Conservation (phyloP, 805 yeast genomes). For the Barnettozyma pratensis region DNA sequence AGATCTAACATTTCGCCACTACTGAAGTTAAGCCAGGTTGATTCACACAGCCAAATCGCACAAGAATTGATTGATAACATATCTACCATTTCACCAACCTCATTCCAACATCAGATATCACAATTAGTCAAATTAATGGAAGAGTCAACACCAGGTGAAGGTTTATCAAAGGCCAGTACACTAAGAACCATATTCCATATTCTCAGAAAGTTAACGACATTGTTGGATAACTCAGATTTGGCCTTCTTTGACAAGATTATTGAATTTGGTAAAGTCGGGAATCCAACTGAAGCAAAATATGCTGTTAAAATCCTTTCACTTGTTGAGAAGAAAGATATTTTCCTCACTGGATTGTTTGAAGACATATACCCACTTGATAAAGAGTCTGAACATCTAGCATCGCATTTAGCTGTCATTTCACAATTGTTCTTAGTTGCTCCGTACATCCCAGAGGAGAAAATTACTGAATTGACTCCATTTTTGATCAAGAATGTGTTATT, state of each 20-base stretch:
- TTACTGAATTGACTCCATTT: slow-evolving; percentile 53
- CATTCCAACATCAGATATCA: slow-evolving; percentile 54
- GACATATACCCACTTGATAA: slow-evolving; percentile 47
- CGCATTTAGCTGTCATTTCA: slow-evolving; percentile 55
- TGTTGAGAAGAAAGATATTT: slow-evolving; percentile 36
- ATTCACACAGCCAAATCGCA: slow-evolving; percentile 31
- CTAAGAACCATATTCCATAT: slow-evolving; percentile 60
- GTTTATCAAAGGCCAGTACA: slow-evolving; percentile 25
- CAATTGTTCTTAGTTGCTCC: slow-evolving; percentile 52
- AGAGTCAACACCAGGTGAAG: slow-evolving; percentile 20
- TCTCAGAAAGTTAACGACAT: slow-evolving; percentile 43
- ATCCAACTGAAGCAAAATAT: slow-evolving; percentile 59
- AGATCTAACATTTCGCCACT: slow-evolving; percentile 55
- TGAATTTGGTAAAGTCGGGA: slow-evolving; percentile 44
- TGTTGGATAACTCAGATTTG: slow-evolving; percentile 37
- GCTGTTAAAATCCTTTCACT: slow-evolving; percentile 53
- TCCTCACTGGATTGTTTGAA: slow-evolving; percentile 34
- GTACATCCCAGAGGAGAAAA: slow-evolving; percentile 41
- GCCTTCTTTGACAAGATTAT: slow-evolving; percentile 40
- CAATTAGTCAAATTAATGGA: slow-evolving; percentile 40
- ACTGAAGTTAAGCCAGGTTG: slow-evolving; percentile 34
- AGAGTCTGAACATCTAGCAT: slow-evolving; percentile 35
- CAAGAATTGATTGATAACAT: slow-evolving; percentile 54
- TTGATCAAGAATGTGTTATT: slow-evolving; percentile 60
- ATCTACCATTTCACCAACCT: slow-evolving; percentile 55